These are phyloP conservation scores for Trichoderma guizhouense DNA, from an alignment of 2,329 filamentous ascomycete species.

Conservation along the genomic window DNA sequence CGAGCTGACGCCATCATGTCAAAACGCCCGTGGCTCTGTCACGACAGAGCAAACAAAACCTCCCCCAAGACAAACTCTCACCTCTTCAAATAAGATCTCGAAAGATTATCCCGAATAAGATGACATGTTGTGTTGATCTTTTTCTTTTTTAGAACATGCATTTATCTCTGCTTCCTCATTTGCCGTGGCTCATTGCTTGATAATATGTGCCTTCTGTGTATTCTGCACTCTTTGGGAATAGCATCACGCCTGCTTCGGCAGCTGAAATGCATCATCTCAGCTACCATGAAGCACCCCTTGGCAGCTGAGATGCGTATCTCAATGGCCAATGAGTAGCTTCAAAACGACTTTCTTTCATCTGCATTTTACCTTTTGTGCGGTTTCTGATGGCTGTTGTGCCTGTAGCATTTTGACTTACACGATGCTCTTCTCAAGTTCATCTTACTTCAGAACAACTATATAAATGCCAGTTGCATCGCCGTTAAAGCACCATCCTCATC, in stretches of 20 bases:
- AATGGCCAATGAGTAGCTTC: background rate
- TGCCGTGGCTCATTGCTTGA: background rate
- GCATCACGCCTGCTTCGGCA: background rate
- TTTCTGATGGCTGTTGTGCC: background rate
- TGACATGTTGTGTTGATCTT: background rate
- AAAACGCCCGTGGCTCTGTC: background rate
- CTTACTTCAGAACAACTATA: background rate
- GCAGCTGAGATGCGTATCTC: background rate
- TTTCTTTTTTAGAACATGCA: rapidly evolving
- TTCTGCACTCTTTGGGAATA: background rate
- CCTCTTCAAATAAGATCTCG: background rate
- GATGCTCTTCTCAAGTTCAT: background rate
- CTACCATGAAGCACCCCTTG: background rate
- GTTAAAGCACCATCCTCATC: background rate
- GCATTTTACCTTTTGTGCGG: background rate
- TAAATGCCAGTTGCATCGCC: background rate
- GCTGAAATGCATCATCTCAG: background rate
- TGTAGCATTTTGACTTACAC: background rate
- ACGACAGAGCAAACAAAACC: background rate
- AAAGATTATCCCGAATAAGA: background rate
- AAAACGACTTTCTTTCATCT: background rate
- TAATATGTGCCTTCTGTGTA: background rate
- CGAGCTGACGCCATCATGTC: background rate
- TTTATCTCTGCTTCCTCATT: background rate
- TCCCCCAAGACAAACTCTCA: background rate